phyloP scores from a whole-genome alignment of 208 protist genomes.

The Acanthamoeba sp. region DNA sequence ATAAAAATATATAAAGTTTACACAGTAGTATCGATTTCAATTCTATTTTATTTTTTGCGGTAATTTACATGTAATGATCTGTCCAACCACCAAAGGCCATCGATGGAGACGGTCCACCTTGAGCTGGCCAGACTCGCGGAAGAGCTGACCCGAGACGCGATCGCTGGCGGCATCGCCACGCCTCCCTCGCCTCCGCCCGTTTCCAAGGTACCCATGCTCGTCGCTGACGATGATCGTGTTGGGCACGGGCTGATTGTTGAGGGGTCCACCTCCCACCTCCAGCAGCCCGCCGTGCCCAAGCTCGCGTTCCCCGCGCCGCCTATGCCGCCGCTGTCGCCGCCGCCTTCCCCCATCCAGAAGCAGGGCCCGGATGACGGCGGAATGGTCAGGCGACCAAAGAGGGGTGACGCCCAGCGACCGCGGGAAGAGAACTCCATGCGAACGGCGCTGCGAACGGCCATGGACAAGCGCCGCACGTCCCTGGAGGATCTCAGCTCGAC shows the following conservation, averaged over 20 bases:
- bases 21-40: no score
- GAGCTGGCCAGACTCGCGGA: not conserved
- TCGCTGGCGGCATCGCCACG: not conserved
- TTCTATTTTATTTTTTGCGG: no score
- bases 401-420: not conserved
- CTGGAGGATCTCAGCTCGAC: not conserved
- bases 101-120: not conserved
- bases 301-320: not conserved
- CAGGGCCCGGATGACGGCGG: not conserved
- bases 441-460: not conserved
- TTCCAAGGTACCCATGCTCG: not conserved
- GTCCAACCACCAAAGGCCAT: not conserved
- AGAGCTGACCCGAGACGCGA: not conserved
- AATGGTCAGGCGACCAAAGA: not conserved
- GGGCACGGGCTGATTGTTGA: no score
- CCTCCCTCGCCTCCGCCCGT: not conserved
- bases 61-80: no score
- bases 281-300: not conserved
- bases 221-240: not conserved
- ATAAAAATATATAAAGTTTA: no score
- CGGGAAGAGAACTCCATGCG: not conserved
- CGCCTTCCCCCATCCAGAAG: not conserved
- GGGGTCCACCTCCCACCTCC: no score
- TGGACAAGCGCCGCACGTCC: slow-evolving; percentile 34
- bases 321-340: not conserved